Evolutionary conservation across 2,329 filamentous ascomycete genomes (phyloP).

Genomic region (Rugonectria rugulosa): DNA sequence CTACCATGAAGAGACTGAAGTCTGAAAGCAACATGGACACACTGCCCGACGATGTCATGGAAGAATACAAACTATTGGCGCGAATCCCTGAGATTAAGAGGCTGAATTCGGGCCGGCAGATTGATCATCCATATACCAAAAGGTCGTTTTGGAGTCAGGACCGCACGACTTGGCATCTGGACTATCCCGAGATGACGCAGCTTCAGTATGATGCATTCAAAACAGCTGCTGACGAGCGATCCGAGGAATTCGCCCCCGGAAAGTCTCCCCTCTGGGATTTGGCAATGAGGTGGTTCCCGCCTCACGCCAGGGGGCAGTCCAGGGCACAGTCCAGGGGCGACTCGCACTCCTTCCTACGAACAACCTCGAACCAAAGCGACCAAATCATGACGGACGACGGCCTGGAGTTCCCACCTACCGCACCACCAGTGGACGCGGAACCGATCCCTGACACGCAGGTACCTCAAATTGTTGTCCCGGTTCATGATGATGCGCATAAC

Average conservation of each 20-base stretch:
- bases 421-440: slow-evolving; percentile 36
- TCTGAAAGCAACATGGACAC: slow-evolving; percentile 54
- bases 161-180: slow-evolving; percentile 63
- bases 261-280: slow-evolving; percentile 61
- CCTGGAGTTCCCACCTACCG: slow-evolving; percentile 43
- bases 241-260: slow-evolving; percentile 62
- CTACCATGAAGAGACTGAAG: slow-evolving; percentile 63
- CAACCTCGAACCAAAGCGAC: slow-evolving; percentile 34
- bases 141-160: slow-evolving; percentile 66
- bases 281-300: slow-evolving; percentile 66
- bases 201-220: slow-evolving; percentile 64
- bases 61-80: slow-evolving; percentile 57
- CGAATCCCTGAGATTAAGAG: slow-evolving; percentile 58
- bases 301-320: slow-evolving; percentile 40
- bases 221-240: slow-evolving; percentile 56
- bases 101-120: slow-evolving; percentile 61
- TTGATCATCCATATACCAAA: slow-evolving; percentile 65
- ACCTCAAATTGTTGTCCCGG: slow-evolving; percentile 46
- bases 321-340: slow-evolving; percentile 23
- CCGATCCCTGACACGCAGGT: slow-evolving; percentile 47
- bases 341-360: slow-evolving; percentile 20
- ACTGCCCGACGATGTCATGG: slow-evolving; percentile 44
- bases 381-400: slow-evolving; percentile 36
- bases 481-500: slow-evolving; percentile 41
- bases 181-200: slow-evolving; percentile 70